Base-by-base conservation (phyloP, 2,329 filamentous ascomycete genomes). In the Exophiala calicioides region DNA sequence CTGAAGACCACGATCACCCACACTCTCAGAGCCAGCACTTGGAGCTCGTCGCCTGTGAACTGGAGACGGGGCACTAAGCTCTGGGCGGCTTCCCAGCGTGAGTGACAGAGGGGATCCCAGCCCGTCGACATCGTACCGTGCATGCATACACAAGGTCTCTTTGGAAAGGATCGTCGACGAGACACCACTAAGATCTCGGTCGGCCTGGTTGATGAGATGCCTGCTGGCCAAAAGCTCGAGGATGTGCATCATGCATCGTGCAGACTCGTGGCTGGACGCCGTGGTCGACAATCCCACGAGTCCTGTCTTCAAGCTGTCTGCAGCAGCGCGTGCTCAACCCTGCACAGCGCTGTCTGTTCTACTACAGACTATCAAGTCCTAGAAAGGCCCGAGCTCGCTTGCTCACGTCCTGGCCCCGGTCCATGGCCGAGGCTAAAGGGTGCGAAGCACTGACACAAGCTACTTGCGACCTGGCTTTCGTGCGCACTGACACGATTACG, bases 1-100 rank as follows among this genome's bases (percentile, higher is more conserved):
- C 47, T 16, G 18, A 19, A 30, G 29, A 6, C 18, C 36, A 24
- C 36, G 15, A 39, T 39, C 36, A 39, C n/a, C 23, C 31, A 34
- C 7, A 7, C 31, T 26, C 12, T 35, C 40, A 35, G 24, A 12
- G 20, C 24, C 38, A 16, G 13, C 24, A 24, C 27, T 13, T 19
- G 18, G 10, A 1, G 21, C 10, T 27, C 38, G 21, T n/a, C n/a
- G n/a, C n/a, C n/a, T n/a, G n/a, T n/a, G n/a, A n/a, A n/a, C n/a
- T n/a, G n/a, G n/a, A n/a, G n/a, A n/a, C n/a, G n/a, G n/a, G n/a
- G n/a, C n/a, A n/a, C n/a, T n/a, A n/a, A n/a, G n/a, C n/a, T n/a
- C n/a, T n/a, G n/a, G n/a, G n/a, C 18, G 5, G 18, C 26, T 19
- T 37, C 13, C 12, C 12, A 18, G 18, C 33, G 9, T 29, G 18